These are phyloP conservation scores for Blastobotrys ciferrii DNA, from an alignment of 1,139 yeast species.

Conservation along the genomic window DNA sequence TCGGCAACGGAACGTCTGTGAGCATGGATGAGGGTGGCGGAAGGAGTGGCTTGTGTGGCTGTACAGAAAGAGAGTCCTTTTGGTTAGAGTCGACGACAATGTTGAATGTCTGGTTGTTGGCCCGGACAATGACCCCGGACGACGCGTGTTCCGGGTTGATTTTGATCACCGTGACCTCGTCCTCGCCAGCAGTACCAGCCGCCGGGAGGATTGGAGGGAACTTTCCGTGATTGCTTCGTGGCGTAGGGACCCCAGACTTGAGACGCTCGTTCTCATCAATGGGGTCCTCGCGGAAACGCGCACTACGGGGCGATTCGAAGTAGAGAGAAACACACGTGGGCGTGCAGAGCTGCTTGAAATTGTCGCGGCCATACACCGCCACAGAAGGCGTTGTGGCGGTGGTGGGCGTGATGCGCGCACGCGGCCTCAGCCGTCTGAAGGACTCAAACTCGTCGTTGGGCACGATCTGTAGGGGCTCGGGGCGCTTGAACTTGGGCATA, in stretches of 20 bases:
- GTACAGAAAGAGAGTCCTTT: background rate
- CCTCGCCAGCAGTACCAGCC: too few species aligned
- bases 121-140: background rate
- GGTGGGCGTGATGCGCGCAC: slow-evolving; percentile 19
- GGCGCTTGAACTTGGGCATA: slow-evolving; percentile 10
- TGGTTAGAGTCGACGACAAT: slow-evolving; percentile 1
- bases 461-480: slow-evolving; percentile 29
- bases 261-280: too few species aligned
- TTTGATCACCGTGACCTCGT: background rate
- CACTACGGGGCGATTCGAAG: background rate
- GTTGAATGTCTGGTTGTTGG: background rate
- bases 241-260: too few species aligned
- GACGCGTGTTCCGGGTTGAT: background rate
- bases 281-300: background rate
- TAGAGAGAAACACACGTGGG: slow-evolving; percentile 1
- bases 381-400: slow-evolving; percentile 28
- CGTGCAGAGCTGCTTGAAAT: slow-evolving; percentile 7
- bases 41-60: background rate
- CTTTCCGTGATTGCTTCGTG: too few species aligned
- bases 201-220: too few species aligned
- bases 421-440: background rate
- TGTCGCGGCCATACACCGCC: slow-evolving; percentile 21
- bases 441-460: slow-evolving; percentile 40
- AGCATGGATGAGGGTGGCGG: background rate
- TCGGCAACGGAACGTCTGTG: background rate